Evolutionary conservation across 1,139 yeast species (phyloP).

Genomic region (Eremothecium sinecaudum): DNA sequence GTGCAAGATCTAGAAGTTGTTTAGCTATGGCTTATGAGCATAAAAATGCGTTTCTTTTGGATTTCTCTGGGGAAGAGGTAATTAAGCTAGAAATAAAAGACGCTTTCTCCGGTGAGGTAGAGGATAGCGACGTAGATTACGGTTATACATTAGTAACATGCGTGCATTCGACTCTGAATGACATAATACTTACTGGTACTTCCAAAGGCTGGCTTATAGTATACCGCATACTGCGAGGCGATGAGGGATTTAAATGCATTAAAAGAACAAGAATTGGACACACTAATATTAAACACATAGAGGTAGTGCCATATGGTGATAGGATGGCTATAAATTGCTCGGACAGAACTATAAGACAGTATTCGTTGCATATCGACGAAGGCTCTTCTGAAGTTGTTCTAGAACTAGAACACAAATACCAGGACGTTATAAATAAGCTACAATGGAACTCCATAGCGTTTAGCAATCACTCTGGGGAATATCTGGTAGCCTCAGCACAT

Average conservation of each 20-base stretch:
- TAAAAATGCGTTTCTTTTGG: constrained; percentile 39
- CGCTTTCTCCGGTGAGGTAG: constrained; percentile 18
- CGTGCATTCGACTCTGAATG: constrained; percentile 28
- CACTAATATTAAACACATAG: constrained; percentile 64
- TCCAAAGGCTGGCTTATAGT: constrained; percentile 70
- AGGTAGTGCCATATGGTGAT: constrained; percentile 56
- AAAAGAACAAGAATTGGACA: constrained; percentile 42
- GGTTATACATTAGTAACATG: constrained; percentile 28
- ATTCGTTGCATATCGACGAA: constrained; percentile 35
- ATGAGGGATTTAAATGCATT: constrained; percentile 35
- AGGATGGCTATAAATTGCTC: constrained; percentile 70
- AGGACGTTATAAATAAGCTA: constrained; percentile 78
- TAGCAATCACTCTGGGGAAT: constrained; percentile 70
- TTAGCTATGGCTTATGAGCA: constrained; percentile 34
- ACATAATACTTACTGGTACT: constrained; percentile 65
- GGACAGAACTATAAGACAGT: constrained; percentile 74
- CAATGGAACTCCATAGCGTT: constrained; percentile 84
- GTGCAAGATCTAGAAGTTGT: constrained; percentile 12
- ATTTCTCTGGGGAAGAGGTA: constrained; percentile 47
- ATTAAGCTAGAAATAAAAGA: constrained; percentile 27
- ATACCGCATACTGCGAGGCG: constrained; percentile 27
- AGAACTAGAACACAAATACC: constrained; percentile 73
- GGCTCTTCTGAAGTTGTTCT: constrained; percentile 37
- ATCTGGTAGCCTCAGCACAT: constrained; percentile 76
- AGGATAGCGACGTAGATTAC: constrained; percentile 20